A percentile compares a stretch with the other conserved stretches of the same genome.
These are phyloP conservation scores for Sugiyamaella pinicola DNA, from an alignment of 1,139 yeast genomes.

Conservation along the genomic window DNA sequence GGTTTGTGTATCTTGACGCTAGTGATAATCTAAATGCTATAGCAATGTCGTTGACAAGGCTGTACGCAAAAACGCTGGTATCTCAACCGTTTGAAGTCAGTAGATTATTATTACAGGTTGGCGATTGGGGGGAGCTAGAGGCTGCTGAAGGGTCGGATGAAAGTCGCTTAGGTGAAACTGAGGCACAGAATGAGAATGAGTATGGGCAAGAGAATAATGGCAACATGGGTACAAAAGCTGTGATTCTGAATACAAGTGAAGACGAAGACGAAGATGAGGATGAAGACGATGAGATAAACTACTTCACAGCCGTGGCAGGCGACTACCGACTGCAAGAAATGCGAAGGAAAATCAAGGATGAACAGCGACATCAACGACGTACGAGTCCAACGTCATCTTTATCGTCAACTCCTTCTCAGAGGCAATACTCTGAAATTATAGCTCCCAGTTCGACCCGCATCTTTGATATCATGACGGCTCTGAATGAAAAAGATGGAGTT, in stretches of 20 bases:
- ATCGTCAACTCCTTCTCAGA: slow-evolving; percentile 1
- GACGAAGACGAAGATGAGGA: slow-evolving; percentile 32
- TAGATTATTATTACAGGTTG: slow-evolving; percentile 77
- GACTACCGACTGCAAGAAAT: slow-evolving; percentile 26
- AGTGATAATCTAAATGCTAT: slow-evolving; percentile 35
- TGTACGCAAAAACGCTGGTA: slow-evolving; percentile 65
- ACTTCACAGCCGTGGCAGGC: slow-evolving; percentile 48
- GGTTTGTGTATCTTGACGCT: slow-evolving; percentile 29
- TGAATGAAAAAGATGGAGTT: slow-evolving; percentile 77
- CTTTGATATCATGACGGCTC: slow-evolving; percentile 67
- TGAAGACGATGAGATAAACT: slow-evolving; percentile 48
- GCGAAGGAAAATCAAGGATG: slow-evolving; percentile 12
- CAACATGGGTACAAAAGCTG: too few species aligned
- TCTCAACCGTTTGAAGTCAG: slow-evolving; percentile 91
- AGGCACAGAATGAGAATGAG: slow-evolving; percentile 12
- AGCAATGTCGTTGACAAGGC: slow-evolving; percentile 62
- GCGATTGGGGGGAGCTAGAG: slow-evolving; percentile 44
- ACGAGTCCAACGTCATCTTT: not conserved
- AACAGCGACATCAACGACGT: not conserved
- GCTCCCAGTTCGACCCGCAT: slow-evolving; percentile 68
- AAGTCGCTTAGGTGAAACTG: not conserved
- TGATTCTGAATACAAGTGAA: slow-evolving; percentile 24
- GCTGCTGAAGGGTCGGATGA: slow-evolving; percentile 18
- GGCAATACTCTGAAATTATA: slow-evolving; percentile 41
- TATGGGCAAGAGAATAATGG: too few species aligned